Evolutionary conservation across 441 rosid species (phyloP).

Genomic region (Erodium trifolium): DNA sequence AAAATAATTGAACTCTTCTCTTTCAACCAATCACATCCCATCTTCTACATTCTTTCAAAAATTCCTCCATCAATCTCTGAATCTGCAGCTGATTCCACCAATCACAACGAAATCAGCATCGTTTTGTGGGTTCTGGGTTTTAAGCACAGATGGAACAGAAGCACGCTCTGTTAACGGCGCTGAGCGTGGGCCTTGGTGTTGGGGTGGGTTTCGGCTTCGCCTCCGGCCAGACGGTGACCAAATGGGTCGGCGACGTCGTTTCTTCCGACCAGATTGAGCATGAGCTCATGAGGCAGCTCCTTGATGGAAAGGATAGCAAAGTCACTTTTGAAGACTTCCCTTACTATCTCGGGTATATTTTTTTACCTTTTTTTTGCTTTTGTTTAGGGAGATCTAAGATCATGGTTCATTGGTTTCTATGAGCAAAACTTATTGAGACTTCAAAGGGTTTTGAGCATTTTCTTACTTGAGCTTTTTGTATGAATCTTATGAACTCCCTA

Average conservation of each 20-base stretch:
- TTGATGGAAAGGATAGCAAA: constrained; percentile 51
- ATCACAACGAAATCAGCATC: neutral
- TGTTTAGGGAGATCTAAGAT: neutral
- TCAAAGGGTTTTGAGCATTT: neutral
- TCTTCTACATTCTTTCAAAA: neutral
- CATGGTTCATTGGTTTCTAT: neutral
- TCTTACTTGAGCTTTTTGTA: neutral
- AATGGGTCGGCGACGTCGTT: constrained; percentile 42
- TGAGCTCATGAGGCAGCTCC: constrained; percentile 56
- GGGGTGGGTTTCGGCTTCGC: constrained; percentile 79
- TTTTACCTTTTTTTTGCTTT: neutral
- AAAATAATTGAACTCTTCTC: neutral
- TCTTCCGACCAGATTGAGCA: constrained; percentile 58
- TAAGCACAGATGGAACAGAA: constrained; percentile 62
- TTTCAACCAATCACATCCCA: constrained; percentile 7
- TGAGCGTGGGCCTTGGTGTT: constrained; percentile 82
- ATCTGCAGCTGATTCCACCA: neutral
- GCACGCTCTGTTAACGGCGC: constrained; percentile 57
- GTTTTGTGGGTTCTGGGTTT: neutral
- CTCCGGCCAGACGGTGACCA: constrained; percentile 56
- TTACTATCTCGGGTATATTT: constrained; percentile 55
- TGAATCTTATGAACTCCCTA: neutral
- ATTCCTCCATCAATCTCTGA: neutral
- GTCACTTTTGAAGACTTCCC: constrained; percentile 74
- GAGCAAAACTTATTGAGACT: neutral